These are phyloP conservation scores for Cyberlindnera samutprakarnensis DNA, from an alignment of 805 yeast genomes.

Conservation along the genomic window DNA sequence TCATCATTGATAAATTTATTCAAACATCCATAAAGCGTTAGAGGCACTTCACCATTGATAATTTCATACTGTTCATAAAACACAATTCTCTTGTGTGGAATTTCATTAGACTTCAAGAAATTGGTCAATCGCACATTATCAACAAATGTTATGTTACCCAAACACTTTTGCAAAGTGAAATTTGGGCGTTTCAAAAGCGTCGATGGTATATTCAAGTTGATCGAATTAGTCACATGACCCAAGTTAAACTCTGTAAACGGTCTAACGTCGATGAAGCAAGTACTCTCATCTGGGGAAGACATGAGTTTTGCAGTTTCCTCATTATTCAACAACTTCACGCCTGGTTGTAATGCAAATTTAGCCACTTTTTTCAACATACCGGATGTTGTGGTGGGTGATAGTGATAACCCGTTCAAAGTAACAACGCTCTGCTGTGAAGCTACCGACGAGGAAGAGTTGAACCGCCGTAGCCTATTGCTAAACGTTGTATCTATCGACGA, in stretches of 20 bases:
- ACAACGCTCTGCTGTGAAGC: slow-evolving; percentile 4
- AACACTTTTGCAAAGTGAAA: slow-evolving; percentile 56
- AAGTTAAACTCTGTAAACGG: slow-evolving; percentile 69
- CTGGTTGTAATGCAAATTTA: slow-evolving; percentile 11
- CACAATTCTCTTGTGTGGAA: slow-evolving; percentile 8
- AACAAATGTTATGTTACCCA: slow-evolving; percentile 48
- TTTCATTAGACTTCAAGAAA: slow-evolving; percentile 22
- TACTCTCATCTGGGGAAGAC: slow-evolving; percentile 4
- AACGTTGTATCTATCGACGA: slow-evolving; percentile 12
- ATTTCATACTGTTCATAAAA: slow-evolving; percentile 19
- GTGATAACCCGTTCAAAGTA: not conserved
- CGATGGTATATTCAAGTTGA: slow-evolving; percentile 84
- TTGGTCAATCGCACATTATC: slow-evolving; percentile 38
- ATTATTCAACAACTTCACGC: slow-evolving; percentile 7
- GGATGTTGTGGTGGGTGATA: not conserved
- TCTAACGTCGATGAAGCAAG: slow-evolving; percentile 61
- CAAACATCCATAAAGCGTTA: slow-evolving; percentile 37
- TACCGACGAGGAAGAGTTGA: slow-evolving; percentile 14
- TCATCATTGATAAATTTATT: slow-evolving; percentile 37
- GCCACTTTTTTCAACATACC: slow-evolving; percentile 10
- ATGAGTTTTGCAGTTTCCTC: slow-evolving; percentile 6
- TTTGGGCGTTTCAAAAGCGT: slow-evolving; percentile 72
- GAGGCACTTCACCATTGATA: slow-evolving; percentile 23
- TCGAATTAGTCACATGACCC: slow-evolving; percentile 49
- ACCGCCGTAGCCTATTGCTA: slow-evolving; percentile 12